Conservation (phyloP, 495 filamentous ascomycete genomes). For the Aspergillus cavernicola region DNA sequence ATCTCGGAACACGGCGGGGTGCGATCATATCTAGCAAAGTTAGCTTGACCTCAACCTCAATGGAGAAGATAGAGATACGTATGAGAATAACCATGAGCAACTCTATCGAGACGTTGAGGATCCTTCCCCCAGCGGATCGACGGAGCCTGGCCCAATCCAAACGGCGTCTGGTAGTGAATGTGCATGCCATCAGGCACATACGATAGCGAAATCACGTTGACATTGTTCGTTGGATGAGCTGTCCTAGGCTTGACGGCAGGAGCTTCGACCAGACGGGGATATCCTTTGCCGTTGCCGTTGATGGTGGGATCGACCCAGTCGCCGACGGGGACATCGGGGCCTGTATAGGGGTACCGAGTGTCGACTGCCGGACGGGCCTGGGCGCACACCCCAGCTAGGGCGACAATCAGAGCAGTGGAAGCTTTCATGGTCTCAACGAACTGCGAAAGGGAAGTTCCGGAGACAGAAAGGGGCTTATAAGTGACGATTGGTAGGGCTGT, state of each 20-base stretch:
- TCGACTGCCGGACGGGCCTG: constrained; percentile 22
- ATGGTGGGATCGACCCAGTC: constrained; percentile 49
- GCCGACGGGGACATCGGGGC: constrained; percentile 45
- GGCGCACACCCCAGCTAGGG: constrained; percentile 20
- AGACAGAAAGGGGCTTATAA: too few relatives aligned
- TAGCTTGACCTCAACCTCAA: neutral
- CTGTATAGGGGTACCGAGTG: constrained; percentile 39
- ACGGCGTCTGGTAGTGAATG: constrained; percentile 54
- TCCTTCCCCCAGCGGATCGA: constrained; percentile 39
- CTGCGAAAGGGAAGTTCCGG: neutral
- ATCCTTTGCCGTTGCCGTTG: constrained; percentile 53
- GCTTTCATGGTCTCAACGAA: constrained; percentile 16
- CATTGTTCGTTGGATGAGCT: constrained; percentile 45
- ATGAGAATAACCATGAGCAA: constrained; percentile 32
- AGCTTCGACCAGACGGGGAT: constrained; percentile 49
- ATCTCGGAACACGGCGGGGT: constrained; percentile 48
- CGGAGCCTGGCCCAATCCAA: constrained; percentile 41
- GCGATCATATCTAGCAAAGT: constrained; percentile 41
- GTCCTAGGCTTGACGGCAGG: constrained; percentile 47
- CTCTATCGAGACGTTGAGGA: constrained; percentile 23
- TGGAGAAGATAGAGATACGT: constrained; percentile 22
- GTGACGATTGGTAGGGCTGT: too few relatives aligned
- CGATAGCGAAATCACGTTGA: constrained; percentile 50
- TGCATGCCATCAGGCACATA: constrained; percentile 49
- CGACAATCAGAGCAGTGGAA: constrained; percentile 13